Evolutionary conservation across 106 monocot species (phyloP).

Genomic region (Acanthochlamys bracteata): DNA sequence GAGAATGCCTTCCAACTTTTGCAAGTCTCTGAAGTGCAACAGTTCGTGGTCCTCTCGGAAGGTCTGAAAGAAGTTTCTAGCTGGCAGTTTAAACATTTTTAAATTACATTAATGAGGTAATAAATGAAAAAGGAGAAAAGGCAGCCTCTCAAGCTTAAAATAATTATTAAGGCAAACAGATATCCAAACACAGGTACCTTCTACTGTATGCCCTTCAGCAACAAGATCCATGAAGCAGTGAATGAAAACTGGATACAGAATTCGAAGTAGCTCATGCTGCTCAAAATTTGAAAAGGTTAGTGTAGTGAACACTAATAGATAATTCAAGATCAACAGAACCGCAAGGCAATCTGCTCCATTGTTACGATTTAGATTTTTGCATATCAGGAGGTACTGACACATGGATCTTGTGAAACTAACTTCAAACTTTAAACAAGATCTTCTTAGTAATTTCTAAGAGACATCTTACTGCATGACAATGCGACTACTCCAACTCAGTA

Average conservation of each 20-base stretch:
- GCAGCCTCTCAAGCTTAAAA: not conserved
- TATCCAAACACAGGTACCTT: conserved; percentile 39
- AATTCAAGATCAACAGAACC: not conserved
- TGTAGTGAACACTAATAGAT: not conserved
- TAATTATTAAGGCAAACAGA: not conserved
- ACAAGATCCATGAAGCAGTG: conserved; percentile 97
- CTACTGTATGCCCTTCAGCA: conserved; percentile 70
- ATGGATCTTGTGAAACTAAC: too few species aligned
- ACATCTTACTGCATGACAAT: not conserved
- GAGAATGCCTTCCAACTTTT: conserved; percentile 94
- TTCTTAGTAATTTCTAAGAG: not conserved
- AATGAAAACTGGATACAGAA: conserved; percentile 92
- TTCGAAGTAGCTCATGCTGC: conserved; percentile 88
- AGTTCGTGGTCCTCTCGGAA: conserved; percentile 95
- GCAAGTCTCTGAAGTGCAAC: conserved; percentile 83
- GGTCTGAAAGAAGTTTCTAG: conserved; percentile 74
- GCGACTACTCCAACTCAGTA: not conserved
- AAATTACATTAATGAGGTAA: conserved; percentile 9
- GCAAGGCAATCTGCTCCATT: too few species aligned
- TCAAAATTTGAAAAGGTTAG: conserved; percentile 10
- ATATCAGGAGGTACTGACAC: not conserved
- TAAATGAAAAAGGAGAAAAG: not conserved
- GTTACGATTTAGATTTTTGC: not conserved
- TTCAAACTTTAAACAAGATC: not conserved
- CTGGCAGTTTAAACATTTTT: conserved; percentile 24